Evolutionary conservation across 2,329 filamentous ascomycete genomes (phyloP).

Genomic region (Fusarium sp.): DNA sequence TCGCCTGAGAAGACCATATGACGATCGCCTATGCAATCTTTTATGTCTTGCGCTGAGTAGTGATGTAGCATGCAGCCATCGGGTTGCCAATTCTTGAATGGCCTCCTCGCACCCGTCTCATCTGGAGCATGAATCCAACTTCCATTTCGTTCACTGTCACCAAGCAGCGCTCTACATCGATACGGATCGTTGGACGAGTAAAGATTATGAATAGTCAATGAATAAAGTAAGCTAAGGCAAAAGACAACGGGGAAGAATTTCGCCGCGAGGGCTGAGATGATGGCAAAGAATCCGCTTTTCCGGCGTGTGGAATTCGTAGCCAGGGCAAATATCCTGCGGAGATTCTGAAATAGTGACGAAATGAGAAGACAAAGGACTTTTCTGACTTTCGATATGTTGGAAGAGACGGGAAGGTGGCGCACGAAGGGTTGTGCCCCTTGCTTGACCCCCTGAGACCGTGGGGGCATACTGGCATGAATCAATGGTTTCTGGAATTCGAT

Average conservation of each 20-base stretch:
- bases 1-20: conserved; percentile 71
- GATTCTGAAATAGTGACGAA: neutral
- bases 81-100: conserved; percentile 67
- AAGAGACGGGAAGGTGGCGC: conserved; percentile 5
- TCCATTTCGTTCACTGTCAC: conserved; percentile 53
- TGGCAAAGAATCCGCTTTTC: neutral
- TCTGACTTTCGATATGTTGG: neutral
- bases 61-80: conserved; percentile 68
- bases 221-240: conserved; percentile 27
- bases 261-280: conserved; percentile 30
- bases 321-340: neutral
- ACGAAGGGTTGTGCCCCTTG: neutral
- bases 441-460: conserved; percentile 2
- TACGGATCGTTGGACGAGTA: conserved; percentile 55
- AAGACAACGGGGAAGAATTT: conserved; percentile 36
- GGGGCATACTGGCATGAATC: conserved; percentile 8
- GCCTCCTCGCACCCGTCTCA: conserved; percentile 40
- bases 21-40: conserved; percentile 61
- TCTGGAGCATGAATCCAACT: conserved; percentile 57
- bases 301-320: neutral
- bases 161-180: conserved; percentile 61
- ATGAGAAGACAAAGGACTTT: neutral
- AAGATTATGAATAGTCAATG: conserved; percentile 27
- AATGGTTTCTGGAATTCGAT: neutral
- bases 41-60: conserved; percentile 64